Percentiles rank a stretch among this genome's conserved stretches.
Conservation (phyloP, 805 yeast genomes). For the Ogataea degrootiae region DNA sequence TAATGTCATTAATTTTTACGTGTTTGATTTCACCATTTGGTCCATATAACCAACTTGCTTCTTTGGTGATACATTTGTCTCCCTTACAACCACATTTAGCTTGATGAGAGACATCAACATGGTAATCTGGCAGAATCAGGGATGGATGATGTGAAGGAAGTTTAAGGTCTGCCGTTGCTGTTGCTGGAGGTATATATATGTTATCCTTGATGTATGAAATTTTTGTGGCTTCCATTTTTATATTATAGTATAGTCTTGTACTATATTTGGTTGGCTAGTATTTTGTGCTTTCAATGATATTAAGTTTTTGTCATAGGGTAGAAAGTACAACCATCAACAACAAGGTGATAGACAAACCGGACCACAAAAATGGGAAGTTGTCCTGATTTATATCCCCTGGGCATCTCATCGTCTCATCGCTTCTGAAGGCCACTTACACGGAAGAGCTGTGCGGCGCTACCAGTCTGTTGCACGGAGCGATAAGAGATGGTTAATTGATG, state of each 20-base stretch:
- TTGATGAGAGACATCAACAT: constrained; percentile 21
- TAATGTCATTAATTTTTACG: constrained; percentile 16
- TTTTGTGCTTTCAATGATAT: neutral
- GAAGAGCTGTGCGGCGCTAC: too few species aligned
- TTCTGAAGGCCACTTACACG: too few species aligned
- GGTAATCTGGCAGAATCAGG: constrained; percentile 29
- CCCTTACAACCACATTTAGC: constrained; percentile 33
- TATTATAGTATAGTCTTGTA: neutral
- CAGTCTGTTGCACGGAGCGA: too few species aligned
- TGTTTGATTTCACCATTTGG: constrained; percentile 31
- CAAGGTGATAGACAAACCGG: too few species aligned
- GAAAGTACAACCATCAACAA: too few species aligned
- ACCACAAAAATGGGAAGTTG: too few species aligned
- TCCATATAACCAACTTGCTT: constrained; percentile 32
- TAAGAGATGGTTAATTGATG: too few species aligned
- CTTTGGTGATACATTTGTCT: constrained; percentile 28
- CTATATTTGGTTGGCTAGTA: neutral
- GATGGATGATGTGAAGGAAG: constrained; percentile 33
- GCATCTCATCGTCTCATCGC: too few species aligned
- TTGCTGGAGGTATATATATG: constrained; percentile 30
- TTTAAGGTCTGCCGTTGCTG: constrained; percentile 15
- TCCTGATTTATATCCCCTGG: too few species aligned
- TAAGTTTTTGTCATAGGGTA: too few species aligned
- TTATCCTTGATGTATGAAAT: constrained; percentile 27
- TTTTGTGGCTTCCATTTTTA: constrained; percentile 28